Base-by-base conservation (phyloP, 768 basidiomycete genomes). In the Tricholoma furcatifolium region DNA sequence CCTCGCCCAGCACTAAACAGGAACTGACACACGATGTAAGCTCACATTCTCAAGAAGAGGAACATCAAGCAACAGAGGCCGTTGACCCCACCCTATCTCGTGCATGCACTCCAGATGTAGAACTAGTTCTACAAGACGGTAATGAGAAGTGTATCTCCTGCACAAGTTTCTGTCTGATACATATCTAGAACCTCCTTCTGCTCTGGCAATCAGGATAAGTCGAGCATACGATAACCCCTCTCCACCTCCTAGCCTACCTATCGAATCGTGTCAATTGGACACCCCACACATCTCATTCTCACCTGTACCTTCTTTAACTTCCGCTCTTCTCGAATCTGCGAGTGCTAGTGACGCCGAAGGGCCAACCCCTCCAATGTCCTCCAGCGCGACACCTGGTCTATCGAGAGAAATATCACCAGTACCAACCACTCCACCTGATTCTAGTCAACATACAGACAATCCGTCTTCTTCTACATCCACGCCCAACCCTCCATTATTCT, bases 151-250 rank as follows among this genome's bases (percentile, higher is more conserved):
- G 47, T 46, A 47, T 34, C 42, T 43, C n/a, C 32, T 47, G 15
- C 27, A 46, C 24, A 51, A 32, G 48, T 43, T 52, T 7, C 27
- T 42, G 41, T 59, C 47, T 50, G 20, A 56, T 58, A 45, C 56
- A 24, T 41, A 4, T 32, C n/a, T 27, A 82, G 88, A 90, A 62
- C 87, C 87, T 8, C 80, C 87, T 2, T 85, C 86, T 50, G 75
- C 76, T 4, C 71, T 91, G 44, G 89, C 85, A 30, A 80, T 72
- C 56, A 82, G 70, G 67, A 80, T 91, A 42, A 76, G 85, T 41
- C 77, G 82, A 45, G 88, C 89, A 47, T 79, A 82, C 52, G 83
- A 82, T 60, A 91, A 91, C 60, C 89, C 89, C 15, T 91, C 88
- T 15, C 88, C 88, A 15, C 73, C 74, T 27, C 74, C 74, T 24